Conservation (phyloP, 2,329 filamentous ascomycete species). For the Samsoniella hepiali region DNA sequence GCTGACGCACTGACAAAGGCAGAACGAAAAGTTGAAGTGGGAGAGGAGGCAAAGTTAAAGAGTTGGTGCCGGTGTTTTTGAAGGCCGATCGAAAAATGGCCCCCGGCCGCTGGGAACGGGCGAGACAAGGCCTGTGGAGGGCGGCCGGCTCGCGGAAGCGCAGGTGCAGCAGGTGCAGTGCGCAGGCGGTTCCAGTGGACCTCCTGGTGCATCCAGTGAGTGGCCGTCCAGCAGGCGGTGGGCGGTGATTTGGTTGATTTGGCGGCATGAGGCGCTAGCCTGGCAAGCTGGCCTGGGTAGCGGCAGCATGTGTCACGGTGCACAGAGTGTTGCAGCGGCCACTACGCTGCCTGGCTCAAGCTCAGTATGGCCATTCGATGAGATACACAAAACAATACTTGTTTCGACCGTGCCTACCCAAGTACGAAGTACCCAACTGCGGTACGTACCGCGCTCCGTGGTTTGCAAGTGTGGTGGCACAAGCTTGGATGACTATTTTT, state of each 20-base stretch:
- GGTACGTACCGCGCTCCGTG: background rate
- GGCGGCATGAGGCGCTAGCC: background rate
- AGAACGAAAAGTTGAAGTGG: slow-evolving; percentile 9
- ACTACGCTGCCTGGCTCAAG: too few species aligned
- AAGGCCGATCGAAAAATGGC: slow-evolving; percentile 12
- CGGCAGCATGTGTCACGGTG: background rate
- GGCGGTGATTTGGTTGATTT: background rate
- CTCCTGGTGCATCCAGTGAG: too few species aligned
- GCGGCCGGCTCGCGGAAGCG: background rate
- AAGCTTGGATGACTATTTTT: background rate
- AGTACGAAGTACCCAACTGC: background rate
- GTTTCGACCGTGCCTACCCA: background rate
- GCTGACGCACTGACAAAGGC: slow-evolving; percentile 6
- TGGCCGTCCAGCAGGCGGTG: background rate
- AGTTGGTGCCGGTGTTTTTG: slow-evolving; percentile 11
- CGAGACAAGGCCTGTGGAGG: slow-evolving; percentile 5
- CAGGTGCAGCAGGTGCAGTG: slow-evolving; percentile 2
- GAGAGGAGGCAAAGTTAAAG: slow-evolving; percentile 12
- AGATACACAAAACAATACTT: background rate
- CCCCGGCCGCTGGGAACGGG: slow-evolving; percentile 5
- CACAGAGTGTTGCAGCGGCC: background rate
- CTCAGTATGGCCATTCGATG: background rate
- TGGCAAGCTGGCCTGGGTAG: background rate
- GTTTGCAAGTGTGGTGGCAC: background rate
- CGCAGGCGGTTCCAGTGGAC: background rate